These are phyloP conservation scores for Glaciozyma martinii DNA, from an alignment of 768 basidiomycete species.

Conservation along the genomic window DNA sequence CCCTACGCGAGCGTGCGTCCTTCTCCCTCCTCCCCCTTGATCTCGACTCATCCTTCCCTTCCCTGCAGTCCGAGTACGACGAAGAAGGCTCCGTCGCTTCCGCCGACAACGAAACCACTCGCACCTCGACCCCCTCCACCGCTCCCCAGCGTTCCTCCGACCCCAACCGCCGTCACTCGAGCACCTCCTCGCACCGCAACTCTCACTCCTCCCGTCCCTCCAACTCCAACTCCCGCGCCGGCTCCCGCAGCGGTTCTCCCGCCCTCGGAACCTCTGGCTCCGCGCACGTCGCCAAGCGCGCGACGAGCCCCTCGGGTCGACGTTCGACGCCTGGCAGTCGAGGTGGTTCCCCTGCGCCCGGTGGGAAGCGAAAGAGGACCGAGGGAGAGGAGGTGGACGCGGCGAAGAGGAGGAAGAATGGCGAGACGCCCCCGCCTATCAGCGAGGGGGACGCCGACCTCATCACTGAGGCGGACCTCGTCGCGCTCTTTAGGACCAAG, in stretches of 20 bases:
- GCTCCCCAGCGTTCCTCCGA: background rate
- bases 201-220: conserved; percentile 28
- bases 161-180: background rate
- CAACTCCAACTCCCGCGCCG: conserved; percentile 49
- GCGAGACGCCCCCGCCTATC: background rate
- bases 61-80: too few species aligned
- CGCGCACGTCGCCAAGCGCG: conserved; percentile 70
- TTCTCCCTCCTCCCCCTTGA: too few species aligned
- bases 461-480: conserved; percentile 13
- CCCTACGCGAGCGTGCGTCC: conserved; percentile 51
- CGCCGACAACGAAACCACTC: conserved; percentile 12
- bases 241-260: conserved; percentile 49
- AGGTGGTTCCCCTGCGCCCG: conserved; percentile 27
- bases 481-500: conserved; percentile 19
- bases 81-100: conserved; percentile 38
- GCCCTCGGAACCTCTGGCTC: conserved; percentile 55
- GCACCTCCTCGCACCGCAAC: conserved; percentile 10
- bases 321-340: background rate
- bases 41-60: too few species aligned
- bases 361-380: conserved; percentile 58
- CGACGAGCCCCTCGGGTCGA: conserved; percentile 56
- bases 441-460: conserved; percentile 1
- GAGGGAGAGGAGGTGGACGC: conserved; percentile 48
- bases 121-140: background rate
- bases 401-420: conserved; percentile 35